Base-by-base conservation (phyloP, 208 protist genomes). In the Trypanosoma congolense region DNA sequence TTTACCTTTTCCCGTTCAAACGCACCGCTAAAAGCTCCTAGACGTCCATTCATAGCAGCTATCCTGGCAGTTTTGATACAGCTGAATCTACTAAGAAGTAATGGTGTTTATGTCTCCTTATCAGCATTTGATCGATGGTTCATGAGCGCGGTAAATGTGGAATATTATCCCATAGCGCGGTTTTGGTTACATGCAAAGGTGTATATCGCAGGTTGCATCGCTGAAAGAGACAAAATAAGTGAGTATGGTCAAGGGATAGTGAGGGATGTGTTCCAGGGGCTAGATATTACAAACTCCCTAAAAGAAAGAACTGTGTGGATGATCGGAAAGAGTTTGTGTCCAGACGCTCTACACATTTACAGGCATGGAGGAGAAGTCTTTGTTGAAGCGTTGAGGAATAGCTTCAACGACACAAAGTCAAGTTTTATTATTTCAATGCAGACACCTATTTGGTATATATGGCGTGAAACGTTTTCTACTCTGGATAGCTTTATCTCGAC, bases 61-160 rank as follows among this genome's bases (percentile, higher is more conserved):
- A 22, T 68, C 18, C 51, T 68, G 33, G 61, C 61, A 10, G 47
- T 68, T 22, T n/a, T 68, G 35, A 36, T 61, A 29, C 61, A 61
- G 25, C 6, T 10, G 5, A 33, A 41, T 61, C 47, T 68, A 14
- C 56, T 68, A 25, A 47, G 61, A 9, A 46, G 26, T 35, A 44
- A 38, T 51, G 61, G 61, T 35, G 54, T 36, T 14, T 44, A 48
- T 51, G 56, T 68, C 28, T 56, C 61, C 21, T 1, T 55, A 2
- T 49, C 45, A 51, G 26, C 24, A 29, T 68, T 68, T 50, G 61
- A 68, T 44, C 12, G 16, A 35, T 68, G 61, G 61, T 68, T 68
- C 55, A 40, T 14, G 10, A 21, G 3, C 28, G 47, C 49, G 19
- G 45, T 2, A 45, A 18, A 19, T 50, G 19, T 24, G 25, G 47